Evolutionary conservation across 1,139 yeast species (phyloP).

Genomic region (Candida sp.): DNA sequence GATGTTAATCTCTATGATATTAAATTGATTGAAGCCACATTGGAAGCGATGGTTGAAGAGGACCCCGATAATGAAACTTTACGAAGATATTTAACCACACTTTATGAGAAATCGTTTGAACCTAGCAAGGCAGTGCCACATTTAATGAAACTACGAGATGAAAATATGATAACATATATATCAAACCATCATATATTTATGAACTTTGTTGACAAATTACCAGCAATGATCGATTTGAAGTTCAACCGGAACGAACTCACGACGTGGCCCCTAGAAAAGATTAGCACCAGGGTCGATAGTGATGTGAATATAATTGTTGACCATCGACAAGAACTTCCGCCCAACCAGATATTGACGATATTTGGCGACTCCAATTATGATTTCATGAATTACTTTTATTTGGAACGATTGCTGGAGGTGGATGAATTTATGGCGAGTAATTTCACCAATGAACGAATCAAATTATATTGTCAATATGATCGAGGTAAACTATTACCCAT

Average conservation of each 20-base stretch:
- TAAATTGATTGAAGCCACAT: slow-evolving; percentile 35
- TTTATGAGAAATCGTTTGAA: slow-evolving; percentile 57
- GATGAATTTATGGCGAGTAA: slow-evolving; percentile 54
- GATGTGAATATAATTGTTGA: slow-evolving; percentile 58
- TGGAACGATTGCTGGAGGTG: slow-evolving; percentile 48
- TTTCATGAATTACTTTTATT: slow-evolving; percentile 56
- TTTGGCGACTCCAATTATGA: slow-evolving; percentile 45
- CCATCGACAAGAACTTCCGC: slow-evolving; percentile 61
- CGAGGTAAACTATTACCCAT: slow-evolving; percentile 52
- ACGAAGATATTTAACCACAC: slow-evolving; percentile 49
- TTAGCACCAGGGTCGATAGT: slow-evolving; percentile 37
- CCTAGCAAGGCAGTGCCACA: slow-evolving; percentile 65
- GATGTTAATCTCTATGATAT: slow-evolving; percentile 52
- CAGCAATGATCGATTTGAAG: slow-evolving; percentile 49
- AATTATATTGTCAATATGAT: slow-evolving; percentile 61
- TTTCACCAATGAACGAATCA: slow-evolving; percentile 66
- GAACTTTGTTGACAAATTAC: slow-evolving; percentile 46
- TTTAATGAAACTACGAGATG: slow-evolving; percentile 53
- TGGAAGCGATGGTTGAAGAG: slow-evolving; percentile 43
- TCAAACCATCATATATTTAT: slow-evolving; percentile 59
- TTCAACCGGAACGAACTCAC: slow-evolving; percentile 26
- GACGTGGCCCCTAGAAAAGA: slow-evolving; percentile 38
- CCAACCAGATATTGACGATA: slow-evolving; percentile 45
- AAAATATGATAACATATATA: slow-evolving; percentile 54
- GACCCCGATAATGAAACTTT: slow-evolving; percentile 20